phyloP scores from a whole-genome alignment of 2,329 filamentous ascomycete genomes.

The Penicillium oxalicum region DNA sequence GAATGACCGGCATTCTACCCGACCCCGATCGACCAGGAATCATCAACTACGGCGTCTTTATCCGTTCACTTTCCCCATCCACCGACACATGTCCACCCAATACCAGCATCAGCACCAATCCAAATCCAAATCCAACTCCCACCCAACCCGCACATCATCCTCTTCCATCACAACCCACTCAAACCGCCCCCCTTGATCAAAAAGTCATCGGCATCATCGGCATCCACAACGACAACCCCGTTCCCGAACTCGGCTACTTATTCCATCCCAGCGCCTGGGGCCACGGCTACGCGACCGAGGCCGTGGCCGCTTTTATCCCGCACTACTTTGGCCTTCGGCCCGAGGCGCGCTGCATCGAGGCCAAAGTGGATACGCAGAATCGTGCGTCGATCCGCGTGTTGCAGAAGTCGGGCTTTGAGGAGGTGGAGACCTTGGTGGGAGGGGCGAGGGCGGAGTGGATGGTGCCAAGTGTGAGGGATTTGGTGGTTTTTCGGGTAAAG shows the following conservation, averaged over 20 bases:
- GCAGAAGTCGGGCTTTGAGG: conserved; percentile 33
- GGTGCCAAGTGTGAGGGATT: background rate
- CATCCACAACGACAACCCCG: conserved; percentile 1
- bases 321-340: conserved; percentile 47
- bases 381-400: conserved; percentile 52
- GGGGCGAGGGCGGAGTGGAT: background rate
- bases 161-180: too few relatives aligned
- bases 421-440: conserved; percentile 1
- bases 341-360: conserved; percentile 20
- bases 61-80: background rate
- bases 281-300: conserved; percentile 53
- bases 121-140: background rate
- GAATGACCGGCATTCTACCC: conserved; percentile 1
- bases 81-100: too few relatives aligned
- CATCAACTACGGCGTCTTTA: conserved; percentile 2
- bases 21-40: background rate
- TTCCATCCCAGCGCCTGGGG: conserved; percentile 51
- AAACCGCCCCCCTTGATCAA: too few relatives aligned
- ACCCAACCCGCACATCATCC: too few relatives aligned
- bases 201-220: conserved; percentile 2
- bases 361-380: conserved; percentile 48
- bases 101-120: background rate
- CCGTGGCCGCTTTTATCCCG: conserved; percentile 44
- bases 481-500: conserved; percentile 1
- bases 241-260: conserved; percentile 51